Evolutionary conservation across 768 basidiomycete genomes (phyloP).

Genomic region (Tylopilus rubrobrunneus): DNA sequence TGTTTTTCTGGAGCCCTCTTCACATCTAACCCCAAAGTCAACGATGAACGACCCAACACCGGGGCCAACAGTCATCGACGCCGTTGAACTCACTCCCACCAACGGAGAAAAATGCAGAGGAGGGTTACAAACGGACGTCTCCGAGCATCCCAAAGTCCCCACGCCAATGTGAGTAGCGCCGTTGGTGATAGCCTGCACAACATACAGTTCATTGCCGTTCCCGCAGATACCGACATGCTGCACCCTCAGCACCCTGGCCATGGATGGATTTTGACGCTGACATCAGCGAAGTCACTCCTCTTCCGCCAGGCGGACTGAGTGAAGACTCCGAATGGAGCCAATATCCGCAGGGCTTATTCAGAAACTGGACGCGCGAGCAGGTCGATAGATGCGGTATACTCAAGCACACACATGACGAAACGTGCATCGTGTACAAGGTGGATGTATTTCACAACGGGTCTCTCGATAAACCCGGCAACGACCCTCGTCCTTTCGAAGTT

Average conservation of each 20-base stretch:
- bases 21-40: neutral
- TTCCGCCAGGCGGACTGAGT: slow-evolving; percentile 11
- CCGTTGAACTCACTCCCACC: slow-evolving; percentile 1
- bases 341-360: slow-evolving; percentile 32
- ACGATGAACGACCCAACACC: slow-evolving; percentile 18
- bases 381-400: slow-evolving; percentile 30
- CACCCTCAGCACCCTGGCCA: slow-evolving; percentile 41
- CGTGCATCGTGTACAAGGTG: slow-evolving; percentile 23
- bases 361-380: slow-evolving; percentile 34
- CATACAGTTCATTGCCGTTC: neutral
- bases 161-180: slow-evolving; percentile 23
- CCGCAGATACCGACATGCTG: slow-evolving; percentile 35
- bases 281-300: slow-evolving; percentile 12
- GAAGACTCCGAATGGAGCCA: slow-evolving; percentile 19
- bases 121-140: slow-evolving; percentile 9
- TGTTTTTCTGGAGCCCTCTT: neutral
- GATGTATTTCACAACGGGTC: slow-evolving; percentile 18
- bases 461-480: slow-evolving; percentile 10
- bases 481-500: slow-evolving; percentile 2
- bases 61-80: slow-evolving; percentile 1
- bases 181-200: neutral
- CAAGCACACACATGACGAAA: neutral
- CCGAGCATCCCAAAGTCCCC: slow-evolving; percentile 18
- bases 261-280: slow-evolving; percentile 37
- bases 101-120: slow-evolving; percentile 5